phyloP scores from a whole-genome alignment of 352 stramenopile genomes.

The Phytophthora litchii region DNA sequence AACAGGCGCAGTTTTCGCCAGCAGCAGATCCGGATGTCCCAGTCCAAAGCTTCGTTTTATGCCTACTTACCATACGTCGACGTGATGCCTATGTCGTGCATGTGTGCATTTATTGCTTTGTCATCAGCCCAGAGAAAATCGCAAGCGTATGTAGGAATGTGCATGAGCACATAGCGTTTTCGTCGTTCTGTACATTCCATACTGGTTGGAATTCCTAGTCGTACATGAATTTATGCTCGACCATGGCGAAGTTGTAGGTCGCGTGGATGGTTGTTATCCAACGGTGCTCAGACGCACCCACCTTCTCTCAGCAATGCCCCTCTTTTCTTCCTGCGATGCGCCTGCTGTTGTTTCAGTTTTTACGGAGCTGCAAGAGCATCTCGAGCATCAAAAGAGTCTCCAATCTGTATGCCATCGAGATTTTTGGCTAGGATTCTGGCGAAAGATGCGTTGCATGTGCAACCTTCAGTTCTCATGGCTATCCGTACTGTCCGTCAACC shows the following conservation, averaged over 20 bases:
- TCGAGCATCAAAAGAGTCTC: slow-evolving; percentile 19
- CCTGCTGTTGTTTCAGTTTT: slow-evolving; percentile 37
- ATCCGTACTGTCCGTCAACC: slow-evolving; percentile 12
- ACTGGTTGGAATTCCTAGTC: not conserved
- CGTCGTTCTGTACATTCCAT: not conserved
- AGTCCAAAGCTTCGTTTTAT: slow-evolving; percentile 6
- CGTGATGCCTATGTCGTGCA: slow-evolving; percentile 15
- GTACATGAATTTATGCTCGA: slow-evolving; percentile 1
- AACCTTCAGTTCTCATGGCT: slow-evolving; percentile 31
- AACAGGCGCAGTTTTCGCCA: slow-evolving; percentile 33
- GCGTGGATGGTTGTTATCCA: slow-evolving; percentile 7
- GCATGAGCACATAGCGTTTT: not conserved
- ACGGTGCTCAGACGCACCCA: slow-evolving; percentile 5
- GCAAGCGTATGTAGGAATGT: not conserved
- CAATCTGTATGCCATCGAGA: slow-evolving; percentile 11
- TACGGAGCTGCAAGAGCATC: slow-evolving; percentile 33
- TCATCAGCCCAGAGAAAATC: slow-evolving; percentile 1
- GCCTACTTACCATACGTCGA: slow-evolving; percentile 3
- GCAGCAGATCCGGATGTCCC: slow-evolving; percentile 23
- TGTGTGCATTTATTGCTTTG: slow-evolving; percentile 10
- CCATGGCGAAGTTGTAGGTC: slow-evolving; percentile 5
- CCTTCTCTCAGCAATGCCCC: slow-evolving; percentile 16
- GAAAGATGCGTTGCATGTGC: slow-evolving; percentile 35
- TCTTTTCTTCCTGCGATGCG: slow-evolving; percentile 30
- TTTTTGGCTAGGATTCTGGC: slow-evolving; percentile 27